Base-by-base conservation (phyloP, 129 eudicot genomes). In the Erigeron canadensis region DNA sequence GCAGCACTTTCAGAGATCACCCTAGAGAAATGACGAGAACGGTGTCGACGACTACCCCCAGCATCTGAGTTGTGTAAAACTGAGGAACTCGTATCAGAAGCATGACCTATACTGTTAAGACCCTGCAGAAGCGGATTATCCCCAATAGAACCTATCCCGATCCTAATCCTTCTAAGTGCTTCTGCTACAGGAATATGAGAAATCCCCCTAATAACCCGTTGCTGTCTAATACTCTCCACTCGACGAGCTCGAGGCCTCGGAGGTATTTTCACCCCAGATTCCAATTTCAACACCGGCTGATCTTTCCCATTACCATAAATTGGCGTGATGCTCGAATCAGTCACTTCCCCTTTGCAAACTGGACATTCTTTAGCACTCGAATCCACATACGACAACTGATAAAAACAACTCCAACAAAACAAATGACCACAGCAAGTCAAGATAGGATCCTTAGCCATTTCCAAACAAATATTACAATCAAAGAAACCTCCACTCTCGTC, bases 401-500 rank as follows among this genome's bases (percentile, higher is more conserved):
- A 89, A 63, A 80, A 89, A 71, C 96, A 89, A 43, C 86, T 81
- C 96, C 93, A 89, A 75, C 93, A 86, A 72, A 82, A 86, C 48
- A 89, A 74, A 71, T 89, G 93, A 67, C 96, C 96, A 72, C 96
- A 89, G 40, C 88, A 82, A 38, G 96, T 89, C 79, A 89, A 74
- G 21, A 86, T 75, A 19, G 93, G 96, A 58, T 86, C 88, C 53
- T 56, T 81, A 1, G 90, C 88, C 78, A 83, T 81, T 22, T 84
- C 89, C 68, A 84, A 79, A 38, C 93, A 89, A 57, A 89, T 81
- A 66, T 86, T 84, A 75, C 96, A 89, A 78, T 89, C 96, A 69
- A 53, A 89, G 78, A 82, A 84, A 16, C 82, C 84, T 17, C 84
- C 89, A 66, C 86, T 79, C n/a, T 79, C 87, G 39, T 77, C 80